These are phyloP conservation scores for Boehmeria nivea DNA, from an alignment of 306 rosid species.

Conservation along the genomic window DNA sequence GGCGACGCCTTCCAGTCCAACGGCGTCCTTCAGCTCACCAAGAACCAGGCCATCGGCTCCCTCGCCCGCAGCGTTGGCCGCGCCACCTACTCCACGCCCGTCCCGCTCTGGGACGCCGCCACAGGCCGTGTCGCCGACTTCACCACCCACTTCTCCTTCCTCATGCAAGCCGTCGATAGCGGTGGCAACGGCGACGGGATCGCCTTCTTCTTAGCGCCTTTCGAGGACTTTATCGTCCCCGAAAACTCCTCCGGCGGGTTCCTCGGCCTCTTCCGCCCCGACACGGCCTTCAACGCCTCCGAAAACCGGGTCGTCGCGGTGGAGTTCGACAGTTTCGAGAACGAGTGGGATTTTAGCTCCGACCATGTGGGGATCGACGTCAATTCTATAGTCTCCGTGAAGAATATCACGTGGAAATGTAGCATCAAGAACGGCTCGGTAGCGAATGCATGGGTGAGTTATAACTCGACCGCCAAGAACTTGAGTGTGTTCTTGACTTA, in stretches of 20 bases:
- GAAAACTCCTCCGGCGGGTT: slow-evolving; percentile 20
- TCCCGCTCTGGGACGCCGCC: slow-evolving; percentile 38
- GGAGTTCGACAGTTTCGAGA: slow-evolving; percentile 39
- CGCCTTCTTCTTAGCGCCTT: slow-evolving; percentile 38
- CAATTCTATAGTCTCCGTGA: slow-evolving; percentile 25
- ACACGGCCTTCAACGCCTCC: slow-evolving; percentile 3
- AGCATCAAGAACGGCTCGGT: slow-evolving; percentile 11
- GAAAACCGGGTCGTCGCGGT: slow-evolving; percentile 33
- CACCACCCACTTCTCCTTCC: slow-evolving; percentile 35
- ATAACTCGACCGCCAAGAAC: slow-evolving; percentile 23
- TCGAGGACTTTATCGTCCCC: neutral
- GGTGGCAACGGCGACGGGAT: slow-evolving; percentile 19
- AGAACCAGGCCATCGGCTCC: neutral
- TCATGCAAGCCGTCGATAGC: slow-evolving; percentile 14
- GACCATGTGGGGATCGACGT: slow-evolving; percentile 47
- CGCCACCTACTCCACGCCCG: slow-evolving; percentile 20
- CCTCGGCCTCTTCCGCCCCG: slow-evolving; percentile 31
- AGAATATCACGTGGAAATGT: slow-evolving; percentile 24
- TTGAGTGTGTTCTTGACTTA: slow-evolving; percentile 32
- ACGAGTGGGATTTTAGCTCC: slow-evolving; percentile 7
- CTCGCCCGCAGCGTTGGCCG: slow-evolving; percentile 17
- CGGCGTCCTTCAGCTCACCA: slow-evolving; percentile 21
- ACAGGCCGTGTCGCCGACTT: slow-evolving; percentile 33
- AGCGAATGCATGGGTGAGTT: slow-evolving; percentile 29
- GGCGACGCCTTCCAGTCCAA: slow-evolving; percentile 52